These are phyloP conservation scores for Phytophthora constricta DNA, from an alignment of 352 stramenopile species.

Conservation along the genomic window DNA sequence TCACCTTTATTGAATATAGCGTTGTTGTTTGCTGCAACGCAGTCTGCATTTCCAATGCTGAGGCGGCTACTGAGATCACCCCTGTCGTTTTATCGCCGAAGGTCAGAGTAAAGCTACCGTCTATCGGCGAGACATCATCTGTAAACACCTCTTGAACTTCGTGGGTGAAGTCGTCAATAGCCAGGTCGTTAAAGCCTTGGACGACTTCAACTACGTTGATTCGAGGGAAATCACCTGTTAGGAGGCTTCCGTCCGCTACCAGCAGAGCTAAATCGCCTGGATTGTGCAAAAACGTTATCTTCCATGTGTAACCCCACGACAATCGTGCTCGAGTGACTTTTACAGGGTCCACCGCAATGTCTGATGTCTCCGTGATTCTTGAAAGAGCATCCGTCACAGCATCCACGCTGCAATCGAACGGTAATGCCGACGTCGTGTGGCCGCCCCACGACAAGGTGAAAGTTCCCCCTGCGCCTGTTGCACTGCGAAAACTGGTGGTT, in stretches of 20 bases:
- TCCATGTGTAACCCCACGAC: constrained; percentile 93
- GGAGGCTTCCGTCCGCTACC: constrained; percentile 74
- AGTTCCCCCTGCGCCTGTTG: constrained; percentile 72
- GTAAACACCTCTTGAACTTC: constrained; percentile 60
- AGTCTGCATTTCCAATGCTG: constrained; percentile 87
- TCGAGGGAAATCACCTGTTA: constrained; percentile 86
- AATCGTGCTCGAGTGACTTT: constrained; percentile 62
- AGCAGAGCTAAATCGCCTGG: constrained; percentile 90
- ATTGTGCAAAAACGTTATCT: constrained; percentile 91
- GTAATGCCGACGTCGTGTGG: constrained; percentile 60
- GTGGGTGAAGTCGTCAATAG: constrained; percentile 93
- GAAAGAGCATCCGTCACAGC: constrained; percentile 84
- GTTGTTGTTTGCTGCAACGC: constrained; percentile 74
- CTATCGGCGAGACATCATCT: constrained; percentile 39
- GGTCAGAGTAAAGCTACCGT: constrained; percentile 87
- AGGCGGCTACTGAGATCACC: constrained; percentile 76
- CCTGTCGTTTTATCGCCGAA: constrained; percentile 91
- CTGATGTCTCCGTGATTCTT: constrained; percentile 75
- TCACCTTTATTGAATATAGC: constrained; percentile 88
- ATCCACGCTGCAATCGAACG: constrained; percentile 69
- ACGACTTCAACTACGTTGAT: constrained; percentile 79
- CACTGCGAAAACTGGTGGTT: constrained; percentile 66
- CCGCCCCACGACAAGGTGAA: constrained; percentile 95
- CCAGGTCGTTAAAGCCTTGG: constrained; percentile 52
- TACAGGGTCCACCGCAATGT: constrained; percentile 80